Base-by-base conservation (phyloP, 345 rosid genomes). In the Eucalyptus viminalis region DNA sequence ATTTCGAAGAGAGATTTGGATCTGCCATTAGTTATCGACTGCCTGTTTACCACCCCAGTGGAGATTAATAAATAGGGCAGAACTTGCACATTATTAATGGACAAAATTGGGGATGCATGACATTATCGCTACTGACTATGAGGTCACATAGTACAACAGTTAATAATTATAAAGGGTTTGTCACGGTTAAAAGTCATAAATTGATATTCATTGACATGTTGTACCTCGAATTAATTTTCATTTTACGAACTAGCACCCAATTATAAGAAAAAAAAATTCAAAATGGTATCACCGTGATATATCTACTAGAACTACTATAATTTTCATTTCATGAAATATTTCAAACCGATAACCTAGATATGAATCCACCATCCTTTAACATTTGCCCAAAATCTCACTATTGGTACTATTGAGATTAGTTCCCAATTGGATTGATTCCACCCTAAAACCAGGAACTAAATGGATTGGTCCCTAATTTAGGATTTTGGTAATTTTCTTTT, bases 341-440 rank as follows among this genome's bases (percentile, higher is more conserved):
- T 11, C 8, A 37, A 67, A 37, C 3, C 9, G 0, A 76, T 17
- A 11, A 11, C 3, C 0, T 4, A 0, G 2, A 19, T 72, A 0
- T 0, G 1, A 37, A 72, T 10, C 5, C 1, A 0, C 3, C 27
- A 0, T 21, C 5, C 2, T 8, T 17, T 3, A 37, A 7, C 14
- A 37, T 72, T 21, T 11, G 3, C 3, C 24, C 14, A 37, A 11
- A 19, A 72, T 72, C 83, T 22, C 62, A 56, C 13, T 10, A 4
- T 56, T 56, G 3, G 3, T 56, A n/a, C n/a, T n/a, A n/a, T n/a
- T n/a, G 14, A 56, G 29, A 56, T 56, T 24, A 56, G 29, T 56
- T 24, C 13, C 6, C 29, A 0, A 24, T 54, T 3, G 58, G 3
- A 21, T 19, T 54, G 24, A 54, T 54, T 19, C 11, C 25, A 54